Evolutionary conservation across 768 basidiomycete genomes (phyloP).

Genomic region (Mycena galericulata): DNA sequence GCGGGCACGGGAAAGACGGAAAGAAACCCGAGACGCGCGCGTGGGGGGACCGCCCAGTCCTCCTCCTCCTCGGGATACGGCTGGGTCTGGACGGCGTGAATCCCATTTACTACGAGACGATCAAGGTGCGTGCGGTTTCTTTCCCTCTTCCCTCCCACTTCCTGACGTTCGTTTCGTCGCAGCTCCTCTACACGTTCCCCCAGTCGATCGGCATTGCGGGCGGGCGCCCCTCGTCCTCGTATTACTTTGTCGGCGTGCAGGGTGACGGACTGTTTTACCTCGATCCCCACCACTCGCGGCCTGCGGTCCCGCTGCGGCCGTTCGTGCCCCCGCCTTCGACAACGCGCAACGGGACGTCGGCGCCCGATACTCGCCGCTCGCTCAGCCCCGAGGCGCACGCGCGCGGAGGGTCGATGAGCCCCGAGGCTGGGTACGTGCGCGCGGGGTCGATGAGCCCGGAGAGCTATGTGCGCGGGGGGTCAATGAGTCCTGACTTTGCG

Average conservation of each 20-base stretch:
- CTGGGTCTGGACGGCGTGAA: conserved; percentile 94
- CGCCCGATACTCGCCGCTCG: conserved; percentile 11
- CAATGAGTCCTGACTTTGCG: conserved; percentile 23
- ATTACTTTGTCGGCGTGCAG: too few species aligned
- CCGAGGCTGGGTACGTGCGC: conserved; percentile 1
- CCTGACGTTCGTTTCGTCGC: neutral
- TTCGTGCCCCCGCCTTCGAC: neutral
- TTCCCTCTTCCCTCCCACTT: conserved; percentile 1
- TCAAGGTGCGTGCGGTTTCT: conserved; percentile 50
- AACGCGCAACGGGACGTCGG: conserved; percentile 8
- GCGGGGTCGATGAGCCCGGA: conserved; percentile 19
- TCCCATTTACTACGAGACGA: conserved; percentile 91
- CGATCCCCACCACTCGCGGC: too few species aligned
- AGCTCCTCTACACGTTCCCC: conserved; percentile 92
- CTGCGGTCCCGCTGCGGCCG: conserved; percentile 76
- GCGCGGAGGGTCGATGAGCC: conserved; percentile 21
- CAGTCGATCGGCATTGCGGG: conserved; percentile 97
- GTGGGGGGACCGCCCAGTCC: conserved; percentile 88
- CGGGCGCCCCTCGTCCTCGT: conserved; percentile 93
- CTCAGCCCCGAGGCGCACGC: conserved; percentile 17
- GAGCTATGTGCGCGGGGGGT: neutral
- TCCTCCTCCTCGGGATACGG: conserved; percentile 86
- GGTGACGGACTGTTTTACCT: too few species aligned
- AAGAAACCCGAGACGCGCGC: conserved; percentile 40
- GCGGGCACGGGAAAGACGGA: too few species aligned